Base-by-base conservation (phyloP, 2,329 filamentous ascomycete genomes). In the Aspergillus viridinutans region DNA sequence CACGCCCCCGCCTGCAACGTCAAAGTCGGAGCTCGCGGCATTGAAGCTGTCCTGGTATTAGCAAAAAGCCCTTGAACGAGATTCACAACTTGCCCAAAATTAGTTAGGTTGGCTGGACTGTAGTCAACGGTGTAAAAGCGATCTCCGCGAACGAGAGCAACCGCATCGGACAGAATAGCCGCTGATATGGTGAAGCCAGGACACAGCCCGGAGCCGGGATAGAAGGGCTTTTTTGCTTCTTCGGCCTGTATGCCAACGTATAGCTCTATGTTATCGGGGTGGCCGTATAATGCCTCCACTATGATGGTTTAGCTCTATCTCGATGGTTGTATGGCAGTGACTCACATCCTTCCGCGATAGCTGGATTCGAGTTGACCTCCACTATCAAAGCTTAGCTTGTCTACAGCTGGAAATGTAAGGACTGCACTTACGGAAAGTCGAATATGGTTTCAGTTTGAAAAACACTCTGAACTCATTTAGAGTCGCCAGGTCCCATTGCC, bases 41-140 rank as follows among this genome's bases (percentile, higher is more conserved):
- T 52, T n/a, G 51, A 53, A 53, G n/a, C 54, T 56, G 17, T 1
- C 0, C 10, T 23, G 1, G 2, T 53, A 7, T 21, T 12, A 40
- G 7, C 45, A n/a, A 48, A 28, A 2, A 9, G 35, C 14, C 8
- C 17, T 28, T 25, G 2, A 4, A n/a, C 17, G 10, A 14, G 3
- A 8, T 32, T 21, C 14, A n/a, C 7, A 21, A 40, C 50, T 29
- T 10, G 53, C 50, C 54, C 54, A 20, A 56, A 56, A 38, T 29
- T 56, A n/a, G 54, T 56, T 14, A 56, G 23, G 28, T 56, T 53
- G 3, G 52, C 29, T 14, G 54, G 54, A 28, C 43, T 53, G 20
- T 56, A 56, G 25, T 56, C 54, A 12, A 56, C 42, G 23, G 54
- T 56, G 23, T 53, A 56, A 50, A 56, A 56, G 2, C 54, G 54